A percentile compares a stretch with the other conserved stretches of the same genome.
phyloP scores from a whole-genome alignment of 1,139 yeast species.

The Debaryomycetaceae sp. region DNA sequence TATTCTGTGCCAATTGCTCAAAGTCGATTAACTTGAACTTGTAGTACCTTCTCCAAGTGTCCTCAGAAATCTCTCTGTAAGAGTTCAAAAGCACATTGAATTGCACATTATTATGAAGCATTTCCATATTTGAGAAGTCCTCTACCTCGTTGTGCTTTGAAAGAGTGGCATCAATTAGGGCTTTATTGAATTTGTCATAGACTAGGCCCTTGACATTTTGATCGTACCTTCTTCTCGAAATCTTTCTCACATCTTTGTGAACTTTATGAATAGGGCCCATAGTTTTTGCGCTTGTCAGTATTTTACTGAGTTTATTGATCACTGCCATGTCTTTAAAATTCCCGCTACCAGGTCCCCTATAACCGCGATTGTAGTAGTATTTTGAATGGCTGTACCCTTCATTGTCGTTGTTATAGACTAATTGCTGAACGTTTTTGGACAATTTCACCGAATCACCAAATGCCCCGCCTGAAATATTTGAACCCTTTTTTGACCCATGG shows the following conservation, averaged over 20 bases:
- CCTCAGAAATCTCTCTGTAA: conserved; percentile 37
- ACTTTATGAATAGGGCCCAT: conserved; percentile 16
- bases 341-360: conserved; percentile 48
- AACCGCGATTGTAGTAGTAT: conserved; percentile 39
- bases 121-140: conserved; percentile 40
- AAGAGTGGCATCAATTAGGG: conserved; percentile 28
- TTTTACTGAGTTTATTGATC: conserved; percentile 37
- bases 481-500: conserved; percentile 5
- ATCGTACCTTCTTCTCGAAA: conserved; percentile 18
- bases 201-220: conserved; percentile 37
- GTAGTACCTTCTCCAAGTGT: conserved; percentile 41
- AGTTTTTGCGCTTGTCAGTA: conserved; percentile 20
- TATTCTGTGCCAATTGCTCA: conserved; percentile 25
- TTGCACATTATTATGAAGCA: conserved; percentile 43
- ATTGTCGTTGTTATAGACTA: conserved; percentile 33
- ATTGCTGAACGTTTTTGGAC: conserved; percentile 35
- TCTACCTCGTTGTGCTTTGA: conserved; percentile 31
- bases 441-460: conserved; percentile 25
- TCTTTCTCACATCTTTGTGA: conserved; percentile 10
- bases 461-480: conserved; percentile 15
- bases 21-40: conserved; percentile 38
- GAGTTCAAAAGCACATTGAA: conserved; percentile 41
- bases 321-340: conserved; percentile 46
- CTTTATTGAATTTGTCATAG: conserved; percentile 32
- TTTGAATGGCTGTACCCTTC: conserved; percentile 33